Percentiles rank a stretch among this genome's conserved stretches.
These are phyloP conservation scores for Irpex sp. DNA, from an alignment of 1,284 basidiomycete genomes.

Conservation along the genomic window DNA sequence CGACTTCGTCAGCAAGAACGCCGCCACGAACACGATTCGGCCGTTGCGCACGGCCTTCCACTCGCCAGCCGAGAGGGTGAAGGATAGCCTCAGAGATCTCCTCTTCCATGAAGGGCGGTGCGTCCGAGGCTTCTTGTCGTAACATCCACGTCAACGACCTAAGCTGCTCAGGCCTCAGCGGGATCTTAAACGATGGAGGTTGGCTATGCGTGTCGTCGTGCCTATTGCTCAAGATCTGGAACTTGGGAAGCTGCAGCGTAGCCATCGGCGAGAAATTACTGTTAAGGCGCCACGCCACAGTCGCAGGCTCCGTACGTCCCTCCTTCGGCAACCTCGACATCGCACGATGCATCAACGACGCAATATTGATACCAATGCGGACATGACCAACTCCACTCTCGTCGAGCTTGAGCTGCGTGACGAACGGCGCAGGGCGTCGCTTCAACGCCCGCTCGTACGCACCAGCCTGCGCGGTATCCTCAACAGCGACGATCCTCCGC, in stretches of 20 bases:
- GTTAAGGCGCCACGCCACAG: slow-evolving; percentile 78
- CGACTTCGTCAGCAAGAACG: slow-evolving; percentile 93
- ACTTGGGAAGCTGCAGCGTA: slow-evolving; percentile 59
- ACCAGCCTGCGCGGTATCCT: slow-evolving; percentile 82
- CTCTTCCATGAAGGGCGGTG: slow-evolving; percentile 83
- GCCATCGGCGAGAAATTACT: slow-evolving; percentile 71
- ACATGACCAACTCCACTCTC: slow-evolving; percentile 63
- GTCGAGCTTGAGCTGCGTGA: slow-evolving; percentile 82
- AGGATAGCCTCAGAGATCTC: slow-evolving; percentile 91
- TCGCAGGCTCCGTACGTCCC: slow-evolving; percentile 47
- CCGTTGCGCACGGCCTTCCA: slow-evolving; percentile 85
- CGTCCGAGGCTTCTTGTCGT: slow-evolving; percentile 65
- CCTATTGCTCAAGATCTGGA: slow-evolving; percentile 77
- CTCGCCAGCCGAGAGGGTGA: slow-evolving; percentile 87
- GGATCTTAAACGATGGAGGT: slow-evolving; percentile 74
- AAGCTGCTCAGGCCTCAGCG: slow-evolving; percentile 81
- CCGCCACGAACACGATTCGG: slow-evolving; percentile 80
- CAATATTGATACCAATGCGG: slow-evolving; percentile 84
- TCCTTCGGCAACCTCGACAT: slow-evolving; percentile 71
- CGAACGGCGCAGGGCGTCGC: slow-evolving; percentile 81
- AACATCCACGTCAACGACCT: slow-evolving; percentile 95
- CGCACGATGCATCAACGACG: slow-evolving; percentile 87
- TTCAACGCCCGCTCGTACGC: slow-evolving; percentile 88
- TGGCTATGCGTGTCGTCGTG: slow-evolving; percentile 71
- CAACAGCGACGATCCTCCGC: slow-evolving; percentile 64